A percentile compares a stretch with the other conserved stretches of the same genome.
Evolutionary conservation across 352 stramenopile genomes (phyloP).

Genomic region (Phytophthora europaea): DNA sequence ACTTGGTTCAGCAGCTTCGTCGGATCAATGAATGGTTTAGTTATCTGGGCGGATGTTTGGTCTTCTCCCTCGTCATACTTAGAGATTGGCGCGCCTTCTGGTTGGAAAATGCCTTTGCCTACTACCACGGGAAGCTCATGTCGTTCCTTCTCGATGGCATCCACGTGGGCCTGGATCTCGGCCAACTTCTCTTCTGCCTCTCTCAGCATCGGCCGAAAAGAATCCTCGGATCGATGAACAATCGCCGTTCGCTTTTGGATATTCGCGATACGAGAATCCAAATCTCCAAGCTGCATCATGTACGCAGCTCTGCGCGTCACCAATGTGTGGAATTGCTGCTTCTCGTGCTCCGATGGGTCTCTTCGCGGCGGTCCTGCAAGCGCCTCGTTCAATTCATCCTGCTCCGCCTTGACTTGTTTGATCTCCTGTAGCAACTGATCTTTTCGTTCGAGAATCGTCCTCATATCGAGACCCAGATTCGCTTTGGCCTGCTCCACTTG

Average conservation of each 20-base stretch:
- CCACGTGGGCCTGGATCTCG: constrained; percentile 38
- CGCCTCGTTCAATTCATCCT: constrained; percentile 54
- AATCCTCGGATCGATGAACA: constrained; percentile 45
- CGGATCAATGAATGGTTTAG: constrained; percentile 38
- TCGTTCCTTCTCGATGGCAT: constrained; percentile 37
- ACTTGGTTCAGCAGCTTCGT: constrained; percentile 55
- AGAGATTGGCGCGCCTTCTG: background rate
- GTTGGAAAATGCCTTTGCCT: constrained; percentile 62
- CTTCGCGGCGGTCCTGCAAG: constrained; percentile 72
- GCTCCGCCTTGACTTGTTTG: constrained; percentile 52
- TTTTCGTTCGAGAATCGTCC: constrained; percentile 62
- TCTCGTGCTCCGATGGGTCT: constrained; percentile 70
- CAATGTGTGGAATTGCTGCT: constrained; percentile 67
- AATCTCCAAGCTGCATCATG: constrained; percentile 60
- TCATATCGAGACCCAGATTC: constrained; percentile 51
- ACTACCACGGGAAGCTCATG: constrained; percentile 69
- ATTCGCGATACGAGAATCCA: constrained; percentile 52
- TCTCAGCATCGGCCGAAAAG: constrained; percentile 49
- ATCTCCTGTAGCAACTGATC: constrained; percentile 58
- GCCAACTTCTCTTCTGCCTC: constrained; percentile 35
- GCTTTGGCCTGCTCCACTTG: constrained; percentile 52
- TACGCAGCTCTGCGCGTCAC: constrained; percentile 52
- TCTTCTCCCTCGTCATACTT: background rate
- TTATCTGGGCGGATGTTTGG: constrained; percentile 18
- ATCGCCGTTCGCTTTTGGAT: constrained; percentile 64